Conservation (phyloP, 1,139 yeast genomes). For the Taphrina wiesneri region DNA sequence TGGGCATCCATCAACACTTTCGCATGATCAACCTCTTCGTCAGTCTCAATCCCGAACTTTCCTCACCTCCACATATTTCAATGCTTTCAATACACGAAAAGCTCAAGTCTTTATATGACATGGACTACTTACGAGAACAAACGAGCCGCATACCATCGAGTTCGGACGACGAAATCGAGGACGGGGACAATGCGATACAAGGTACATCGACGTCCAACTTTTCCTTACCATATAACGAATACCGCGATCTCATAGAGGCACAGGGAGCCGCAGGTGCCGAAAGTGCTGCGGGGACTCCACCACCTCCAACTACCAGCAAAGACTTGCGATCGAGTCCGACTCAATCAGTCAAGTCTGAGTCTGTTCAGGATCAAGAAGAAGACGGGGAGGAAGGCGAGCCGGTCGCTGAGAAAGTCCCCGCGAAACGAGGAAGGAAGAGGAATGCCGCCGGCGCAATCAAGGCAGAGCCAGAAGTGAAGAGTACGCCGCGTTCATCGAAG, state of each 20-base stretch:
- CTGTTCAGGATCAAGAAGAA: background rate
- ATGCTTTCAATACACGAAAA: slow-evolving; percentile 13
- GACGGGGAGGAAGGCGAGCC: background rate
- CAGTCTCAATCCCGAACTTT: slow-evolving; percentile 14
- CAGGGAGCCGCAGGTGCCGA: slow-evolving; percentile 18
- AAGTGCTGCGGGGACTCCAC: background rate
- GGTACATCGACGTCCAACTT: background rate
- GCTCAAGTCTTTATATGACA: slow-evolving; percentile 18
- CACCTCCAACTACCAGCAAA: background rate
- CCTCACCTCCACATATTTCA: slow-evolving; percentile 13
- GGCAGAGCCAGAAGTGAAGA: background rate
- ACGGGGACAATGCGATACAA: background rate
- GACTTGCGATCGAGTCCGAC: slow-evolving; percentile 16
- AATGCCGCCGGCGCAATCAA: background rate
- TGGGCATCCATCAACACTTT: slow-evolving; percentile 27
- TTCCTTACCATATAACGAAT: slow-evolving; percentile 22
- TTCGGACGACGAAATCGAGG: slow-evolving; percentile 8
- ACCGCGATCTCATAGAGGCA: slow-evolving; percentile 19
- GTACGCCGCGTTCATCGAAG: slow-evolving; percentile 2
- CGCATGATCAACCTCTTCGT: slow-evolving; percentile 27
- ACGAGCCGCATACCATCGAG: background rate
- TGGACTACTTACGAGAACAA: slow-evolving; percentile 5
- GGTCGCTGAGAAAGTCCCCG: background rate
- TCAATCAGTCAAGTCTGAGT: slow-evolving; percentile 9
- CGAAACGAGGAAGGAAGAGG: slow-evolving; percentile 5